phyloP scores from a whole-genome alignment of 495 filamentous ascomycete genomes.

The Podospora bellae-mahoneyi region DNA sequence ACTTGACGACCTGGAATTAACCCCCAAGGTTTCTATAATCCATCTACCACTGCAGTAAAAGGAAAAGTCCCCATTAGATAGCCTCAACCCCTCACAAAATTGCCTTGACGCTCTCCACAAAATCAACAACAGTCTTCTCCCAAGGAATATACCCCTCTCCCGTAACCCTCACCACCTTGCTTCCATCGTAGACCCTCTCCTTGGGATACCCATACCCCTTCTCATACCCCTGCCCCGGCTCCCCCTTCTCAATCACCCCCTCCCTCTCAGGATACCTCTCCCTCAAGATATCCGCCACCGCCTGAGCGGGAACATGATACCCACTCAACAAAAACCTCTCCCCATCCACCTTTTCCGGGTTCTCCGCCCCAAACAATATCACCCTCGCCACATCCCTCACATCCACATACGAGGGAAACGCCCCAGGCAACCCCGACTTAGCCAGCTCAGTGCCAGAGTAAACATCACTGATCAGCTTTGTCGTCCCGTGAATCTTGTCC shows the following conservation, averaged over 20 bases:
- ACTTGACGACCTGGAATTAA: not conserved
- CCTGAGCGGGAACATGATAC: constrained; percentile 33
- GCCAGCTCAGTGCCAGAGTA: constrained; percentile 23
- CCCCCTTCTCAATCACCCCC: constrained; percentile 35
- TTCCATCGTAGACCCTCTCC: constrained; percentile 26
- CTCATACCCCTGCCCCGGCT: constrained; percentile 39
- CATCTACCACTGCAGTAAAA: not conserved
- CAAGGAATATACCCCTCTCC: constrained; percentile 38
- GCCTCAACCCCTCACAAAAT: not conserved
- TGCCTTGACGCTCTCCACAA: constrained; percentile 25
- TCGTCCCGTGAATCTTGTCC: constrained; percentile 24
- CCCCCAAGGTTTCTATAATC: not conserved
- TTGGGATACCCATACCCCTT: constrained; percentile 19
- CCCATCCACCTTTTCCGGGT: constrained; percentile 32
- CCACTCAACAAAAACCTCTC: constrained; percentile 37
- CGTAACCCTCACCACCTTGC: constrained; percentile 29
- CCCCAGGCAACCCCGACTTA: constrained; percentile 4
- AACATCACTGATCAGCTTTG: constrained; percentile 24
- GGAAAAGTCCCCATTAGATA: too few species aligned
- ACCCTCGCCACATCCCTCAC: constrained; percentile 44
- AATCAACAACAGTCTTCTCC: constrained; percentile 38
- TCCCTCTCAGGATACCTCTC: constrained; percentile 35
- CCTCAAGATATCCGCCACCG: constrained; percentile 40
- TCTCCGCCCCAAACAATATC: constrained; percentile 37
- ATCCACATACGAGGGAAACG: constrained; percentile 36